Evolutionary conservation across 2,329 filamentous ascomycete species (phyloP).

Genomic region (Apiospora kogelbergensis): DNA sequence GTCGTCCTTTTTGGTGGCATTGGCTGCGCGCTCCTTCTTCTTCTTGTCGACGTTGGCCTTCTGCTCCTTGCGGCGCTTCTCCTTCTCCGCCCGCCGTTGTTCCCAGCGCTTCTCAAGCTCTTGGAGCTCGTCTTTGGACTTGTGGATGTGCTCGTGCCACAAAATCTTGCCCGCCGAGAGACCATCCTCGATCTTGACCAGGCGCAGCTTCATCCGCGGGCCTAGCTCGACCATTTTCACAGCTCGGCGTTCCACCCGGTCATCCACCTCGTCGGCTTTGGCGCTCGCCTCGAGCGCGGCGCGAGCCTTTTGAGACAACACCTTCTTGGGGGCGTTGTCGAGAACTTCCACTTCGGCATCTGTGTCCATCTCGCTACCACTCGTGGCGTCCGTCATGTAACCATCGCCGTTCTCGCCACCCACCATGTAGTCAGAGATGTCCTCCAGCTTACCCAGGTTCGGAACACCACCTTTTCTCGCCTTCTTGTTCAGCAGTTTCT

Average conservation of each 20-base stretch:
- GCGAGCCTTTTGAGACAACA: constrained; percentile 54
- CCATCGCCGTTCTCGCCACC: constrained; percentile 75
- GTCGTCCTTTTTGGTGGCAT: constrained; percentile 33
- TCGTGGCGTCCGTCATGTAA: constrained; percentile 82
- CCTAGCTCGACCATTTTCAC: constrained; percentile 93
- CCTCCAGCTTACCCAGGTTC: constrained; percentile 85
- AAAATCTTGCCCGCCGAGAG: constrained; percentile 86
- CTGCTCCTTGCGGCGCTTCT: constrained; percentile 76
- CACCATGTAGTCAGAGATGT: constrained; percentile 93
- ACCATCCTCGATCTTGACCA: constrained; percentile 96
- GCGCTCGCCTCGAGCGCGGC: constrained; percentile 41
- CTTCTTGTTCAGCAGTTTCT: constrained; percentile 67
- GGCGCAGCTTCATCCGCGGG: constrained; percentile 80
- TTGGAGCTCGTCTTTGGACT: constrained; percentile 74
- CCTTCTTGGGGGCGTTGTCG: constrained; percentile 62
- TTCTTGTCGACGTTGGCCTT: constrained; percentile 91
- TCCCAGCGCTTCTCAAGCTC: constrained; percentile 84
- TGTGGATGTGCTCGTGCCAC: constrained; percentile 96
- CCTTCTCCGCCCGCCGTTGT: constrained; percentile 75
- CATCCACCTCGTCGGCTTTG: constrained; percentile 41
- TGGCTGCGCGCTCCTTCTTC: constrained; percentile 54
- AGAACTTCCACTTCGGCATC: constrained; percentile 92
- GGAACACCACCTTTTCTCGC: constrained; percentile 73
- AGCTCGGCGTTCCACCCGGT: constrained; percentile 76
- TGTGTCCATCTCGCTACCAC: constrained; percentile 89